Evolutionary conservation across 2,329 filamentous ascomycete species (phyloP), one percentile per base, ranked within the genome.

Genomic region (Trichoderma simmonsii): DNA sequence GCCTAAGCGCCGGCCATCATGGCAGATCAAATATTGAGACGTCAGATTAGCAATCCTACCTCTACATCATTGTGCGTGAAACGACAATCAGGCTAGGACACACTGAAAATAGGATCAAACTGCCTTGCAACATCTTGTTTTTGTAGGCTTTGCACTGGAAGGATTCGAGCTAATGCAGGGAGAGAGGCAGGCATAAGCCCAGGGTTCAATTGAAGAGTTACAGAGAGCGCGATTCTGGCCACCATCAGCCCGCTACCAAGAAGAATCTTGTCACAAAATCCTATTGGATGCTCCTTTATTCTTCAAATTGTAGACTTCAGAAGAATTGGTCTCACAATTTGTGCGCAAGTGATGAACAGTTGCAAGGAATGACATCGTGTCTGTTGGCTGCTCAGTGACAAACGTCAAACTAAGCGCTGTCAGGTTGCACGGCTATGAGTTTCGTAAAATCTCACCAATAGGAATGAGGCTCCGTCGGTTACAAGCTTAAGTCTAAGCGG

Each of bases 111-210:
- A 66, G 63, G 3, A 56, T 66, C 63, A 21, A 21, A 60, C 48
- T 56, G 63, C 39, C 63, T 66, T 32, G 43, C 39, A 21, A 39
- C n/a, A 39, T 15, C 60, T 62, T n/a, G 21, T 12, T 39, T 36
- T 8, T 15, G 30, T 14, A 61, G 30, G 3, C 32, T 43, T 39
- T 65, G 26, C 11, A 21, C 54, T 12, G 11, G 48, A 66, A 66
- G 63, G 63, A 66, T 56, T 66, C 30, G 28, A 66, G 48, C 63
- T 66, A 66, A 66, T 66, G 63, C 63, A 66, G 48, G 63, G 63
- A 66, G 63, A 66, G 63, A 12, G 63, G 14, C 28, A 26, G 28
- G 48, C 63, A 36, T 56, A 34, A 14, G 30, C 15, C 0, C 26
- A 66, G 30, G 63, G 39, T 24, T 6, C 32, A 34, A 26, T 51